Base-by-base conservation (phyloP, 2,329 filamentous ascomycete species). In the Neonectria hederae region DNA sequence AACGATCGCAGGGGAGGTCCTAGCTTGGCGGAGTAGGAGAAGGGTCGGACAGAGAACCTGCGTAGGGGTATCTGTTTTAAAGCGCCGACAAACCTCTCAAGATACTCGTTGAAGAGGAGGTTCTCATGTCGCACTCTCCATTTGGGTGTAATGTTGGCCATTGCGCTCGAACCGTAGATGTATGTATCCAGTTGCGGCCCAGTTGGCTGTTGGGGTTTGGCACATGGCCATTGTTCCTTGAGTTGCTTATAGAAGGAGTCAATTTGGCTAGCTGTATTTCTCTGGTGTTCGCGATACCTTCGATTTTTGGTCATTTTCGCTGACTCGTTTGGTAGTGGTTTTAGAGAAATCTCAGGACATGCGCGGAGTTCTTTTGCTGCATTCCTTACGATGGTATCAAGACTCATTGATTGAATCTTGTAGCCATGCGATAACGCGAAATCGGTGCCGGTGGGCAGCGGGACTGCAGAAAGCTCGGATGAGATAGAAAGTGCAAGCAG, bases 101-200 rank as follows among this genome's bases (percentile, higher is more conserved):
- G 48, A 40, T 69, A 63, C 3, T 13, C 14, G 9, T 65, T 57
- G 54, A 66, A 66, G 1, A 26, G 26, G 10, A 48, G 24, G 7
- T 73, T 73, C 2, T 49, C 17, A 14, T 52, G 54, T 66, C 68
- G 69, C 0, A 13, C 13, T 4, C 13, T 43, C 68, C 64, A 70
- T 9, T n/a, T 38, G 0, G 30, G 24, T 9, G 14, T 0, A 0
- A 56, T 35, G 0, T 6, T 40, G 2, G 17, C 19, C 59, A 68
- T 60, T 3, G 67, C 66, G 5, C 22, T 13, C 0, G 28, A 1
- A 1, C 56, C 28, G 3, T 58, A 22, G 0, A 72, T 58, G 22
- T 70, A 69, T 1, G 35, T 59, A 4, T 45, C 9, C 3, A 65
- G 24, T 1, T 53, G 10, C 0, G 28, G 30, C 8, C 32, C 59